phyloP scores from a whole-genome alignment of 139 green algal species.

The Auxenochlorella pyrenoidosa region DNA sequence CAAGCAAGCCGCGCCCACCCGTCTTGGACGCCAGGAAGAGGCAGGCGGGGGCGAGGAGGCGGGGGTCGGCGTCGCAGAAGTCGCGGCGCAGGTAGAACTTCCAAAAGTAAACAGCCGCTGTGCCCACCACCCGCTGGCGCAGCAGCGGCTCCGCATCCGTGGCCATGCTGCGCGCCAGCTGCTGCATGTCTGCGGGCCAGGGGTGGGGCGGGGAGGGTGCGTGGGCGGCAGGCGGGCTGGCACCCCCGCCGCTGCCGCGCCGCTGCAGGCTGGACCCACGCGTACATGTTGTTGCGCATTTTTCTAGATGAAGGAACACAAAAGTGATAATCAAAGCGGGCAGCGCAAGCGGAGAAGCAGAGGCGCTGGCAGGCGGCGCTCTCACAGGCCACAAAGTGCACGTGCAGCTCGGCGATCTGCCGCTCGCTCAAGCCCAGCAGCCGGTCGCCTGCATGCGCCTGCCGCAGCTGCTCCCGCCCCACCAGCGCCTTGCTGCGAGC shows the following conservation, averaged over 20 bases:
- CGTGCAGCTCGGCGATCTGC: slow-evolving; percentile 68
- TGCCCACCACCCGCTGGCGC: slow-evolving; percentile 60
- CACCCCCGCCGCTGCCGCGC: no score
- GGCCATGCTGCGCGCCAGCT: slow-evolving; percentile 21
- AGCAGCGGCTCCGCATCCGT: slow-evolving; percentile 12
- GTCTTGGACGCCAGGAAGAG: slow-evolving; percentile 85
- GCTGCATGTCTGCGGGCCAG: slow-evolving; percentile 29
- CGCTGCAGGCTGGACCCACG: neutral
- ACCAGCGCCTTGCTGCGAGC: slow-evolving; percentile 54
- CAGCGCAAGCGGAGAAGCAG: neutral
- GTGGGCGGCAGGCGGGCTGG: no score
- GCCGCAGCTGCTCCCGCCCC: slow-evolving; percentile 47
- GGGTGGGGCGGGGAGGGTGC: neutral
- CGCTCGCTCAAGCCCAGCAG: slow-evolving; percentile 51
- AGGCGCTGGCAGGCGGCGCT: neutral
- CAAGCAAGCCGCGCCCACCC: neutral
- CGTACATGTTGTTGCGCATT: no score
- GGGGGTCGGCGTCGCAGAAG: slow-evolving; percentile 69
- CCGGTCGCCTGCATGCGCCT: slow-evolving; percentile 51
- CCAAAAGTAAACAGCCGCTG: slow-evolving; percentile 70
- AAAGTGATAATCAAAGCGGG: neutral
- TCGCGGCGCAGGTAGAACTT: slow-evolving; percentile 63
- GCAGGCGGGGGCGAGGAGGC: slow-evolving; percentile 68
- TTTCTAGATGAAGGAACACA: no score
- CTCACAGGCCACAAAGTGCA: slow-evolving; percentile 62